Conservation (phyloP, 73 alveolate species). For the Tetrahymena elliotti region DNA sequence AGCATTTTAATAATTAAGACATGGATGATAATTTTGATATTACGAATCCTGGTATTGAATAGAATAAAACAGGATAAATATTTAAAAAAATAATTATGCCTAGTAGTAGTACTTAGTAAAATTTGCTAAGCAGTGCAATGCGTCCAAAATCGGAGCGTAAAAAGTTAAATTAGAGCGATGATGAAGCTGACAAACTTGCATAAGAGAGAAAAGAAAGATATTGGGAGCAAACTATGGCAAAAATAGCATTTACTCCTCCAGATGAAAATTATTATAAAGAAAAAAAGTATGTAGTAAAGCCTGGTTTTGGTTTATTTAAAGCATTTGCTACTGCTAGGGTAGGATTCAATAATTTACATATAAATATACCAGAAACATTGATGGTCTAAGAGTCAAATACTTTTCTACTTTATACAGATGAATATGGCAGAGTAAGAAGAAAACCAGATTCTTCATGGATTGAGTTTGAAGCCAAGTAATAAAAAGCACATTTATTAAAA, state of each 20-base stretch:
- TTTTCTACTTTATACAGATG: constrained; percentile 26
- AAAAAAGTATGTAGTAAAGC: not conserved
- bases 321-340: constrained; percentile 33
- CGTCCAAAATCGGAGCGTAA: not conserved
- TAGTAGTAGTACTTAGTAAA: not conserved
- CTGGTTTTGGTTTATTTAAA: constrained; percentile 26
- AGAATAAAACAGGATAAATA: not conserved
- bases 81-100: not conserved
- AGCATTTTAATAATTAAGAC: not conserved
- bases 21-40: not conserved
- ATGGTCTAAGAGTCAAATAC: constrained; percentile 30
- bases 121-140: not conserved
- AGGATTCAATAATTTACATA: constrained; percentile 6
- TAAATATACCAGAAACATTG: constrained; percentile 27
- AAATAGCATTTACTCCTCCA: constrained; percentile 24
- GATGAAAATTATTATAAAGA: constrained; percentile 29
- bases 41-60: not conserved
- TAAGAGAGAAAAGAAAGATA: constrained; percentile 29
- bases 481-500: not conserved
- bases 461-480: constrained; percentile 25
- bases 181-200: not conserved
- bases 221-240: constrained; percentile 19
- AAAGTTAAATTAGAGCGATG: not conserved
- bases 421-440: constrained; percentile 16
- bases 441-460: constrained; percentile 23